A percentile compares a stretch with the other conserved stretches of the same genome.
These are phyloP conservation scores for Globisporangium echinulatum DNA, from an alignment of 352 stramenopile species.

Conservation along the genomic window DNA sequence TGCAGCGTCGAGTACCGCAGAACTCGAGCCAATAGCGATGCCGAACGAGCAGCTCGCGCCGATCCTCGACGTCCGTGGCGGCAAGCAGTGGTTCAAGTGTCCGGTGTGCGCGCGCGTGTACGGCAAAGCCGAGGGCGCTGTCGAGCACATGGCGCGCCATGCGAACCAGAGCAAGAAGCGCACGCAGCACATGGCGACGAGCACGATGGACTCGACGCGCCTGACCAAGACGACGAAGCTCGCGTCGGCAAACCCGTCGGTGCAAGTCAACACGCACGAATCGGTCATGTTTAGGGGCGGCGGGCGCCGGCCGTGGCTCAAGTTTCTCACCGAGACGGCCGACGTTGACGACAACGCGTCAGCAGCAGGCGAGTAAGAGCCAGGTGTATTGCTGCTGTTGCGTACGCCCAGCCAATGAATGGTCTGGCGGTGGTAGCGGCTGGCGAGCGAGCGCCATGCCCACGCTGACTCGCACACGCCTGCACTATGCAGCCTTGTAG, in stretches of 20 bases:
- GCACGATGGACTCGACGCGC: conserved; percentile 72
- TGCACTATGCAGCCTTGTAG: background rate
- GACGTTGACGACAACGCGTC: conserved; percentile 14
- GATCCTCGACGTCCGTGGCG: conserved; percentile 72
- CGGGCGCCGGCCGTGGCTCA: conserved; percentile 70
- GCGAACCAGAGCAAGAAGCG: conserved; percentile 85
- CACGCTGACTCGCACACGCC: background rate
- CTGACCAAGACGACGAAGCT: conserved; percentile 74
- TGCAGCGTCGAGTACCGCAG: conserved; percentile 15
- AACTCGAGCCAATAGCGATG: conserved; percentile 64
- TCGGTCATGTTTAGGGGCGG: conserved; percentile 75
- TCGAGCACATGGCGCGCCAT: conserved; percentile 79
- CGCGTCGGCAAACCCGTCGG: conserved; percentile 77
- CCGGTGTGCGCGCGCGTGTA: conserved; percentile 76
- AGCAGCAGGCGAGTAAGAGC: conserved; percentile 3
- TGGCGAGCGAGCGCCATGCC: background rate
- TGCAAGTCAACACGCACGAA: conserved; percentile 86
- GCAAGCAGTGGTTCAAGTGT: conserved; percentile 85
- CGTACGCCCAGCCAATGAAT: no score
- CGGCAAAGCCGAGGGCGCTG: conserved; percentile 60
- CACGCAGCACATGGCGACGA: conserved; percentile 81
- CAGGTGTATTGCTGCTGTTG: no score
- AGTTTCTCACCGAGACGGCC: conserved; percentile 48
- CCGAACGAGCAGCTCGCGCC: conserved; percentile 44
- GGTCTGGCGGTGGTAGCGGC: no score